Evolutionary conservation across 2,329 filamentous ascomycete species (phyloP).

Genomic region (Pseudopyricularia javanii): DNA sequence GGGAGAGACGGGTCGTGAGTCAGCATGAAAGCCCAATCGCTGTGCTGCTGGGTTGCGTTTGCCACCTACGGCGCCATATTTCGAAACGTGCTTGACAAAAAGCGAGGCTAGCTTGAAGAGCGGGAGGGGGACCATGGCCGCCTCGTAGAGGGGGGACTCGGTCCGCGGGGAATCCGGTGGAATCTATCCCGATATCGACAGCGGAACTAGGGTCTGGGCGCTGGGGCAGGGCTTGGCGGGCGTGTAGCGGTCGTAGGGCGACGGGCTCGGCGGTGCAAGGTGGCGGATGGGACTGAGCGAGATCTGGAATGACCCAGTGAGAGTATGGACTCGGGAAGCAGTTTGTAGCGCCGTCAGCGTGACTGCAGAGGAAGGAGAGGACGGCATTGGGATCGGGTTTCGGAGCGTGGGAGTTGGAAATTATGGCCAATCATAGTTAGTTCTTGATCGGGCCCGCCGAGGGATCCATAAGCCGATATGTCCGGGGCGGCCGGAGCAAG

Average conservation of each 20-base stretch:
- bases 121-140: conserved; percentile 49
- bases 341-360: background rate
- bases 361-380: background rate
- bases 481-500: background rate
- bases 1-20: background rate
- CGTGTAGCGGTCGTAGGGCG: background rate
- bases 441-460: background rate
- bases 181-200: background rate
- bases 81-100: conserved; percentile 53
- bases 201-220: background rate
- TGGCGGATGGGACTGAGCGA: background rate
- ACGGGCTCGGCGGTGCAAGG: background rate
- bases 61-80: conserved; percentile 52
- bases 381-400: background rate
- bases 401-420: background rate
- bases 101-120: conserved; percentile 56
- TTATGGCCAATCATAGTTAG: background rate
- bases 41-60: background rate
- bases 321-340: background rate
- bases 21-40: background rate
- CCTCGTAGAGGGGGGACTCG: background rate
- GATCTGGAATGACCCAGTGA: background rate
- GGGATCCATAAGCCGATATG: background rate
- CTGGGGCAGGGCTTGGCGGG: background rate
- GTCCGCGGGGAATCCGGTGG: background rate